phyloP scores from a whole-genome alignment of 192 early-diverging fungal species.

The Entomortierella parvispora region DNA sequence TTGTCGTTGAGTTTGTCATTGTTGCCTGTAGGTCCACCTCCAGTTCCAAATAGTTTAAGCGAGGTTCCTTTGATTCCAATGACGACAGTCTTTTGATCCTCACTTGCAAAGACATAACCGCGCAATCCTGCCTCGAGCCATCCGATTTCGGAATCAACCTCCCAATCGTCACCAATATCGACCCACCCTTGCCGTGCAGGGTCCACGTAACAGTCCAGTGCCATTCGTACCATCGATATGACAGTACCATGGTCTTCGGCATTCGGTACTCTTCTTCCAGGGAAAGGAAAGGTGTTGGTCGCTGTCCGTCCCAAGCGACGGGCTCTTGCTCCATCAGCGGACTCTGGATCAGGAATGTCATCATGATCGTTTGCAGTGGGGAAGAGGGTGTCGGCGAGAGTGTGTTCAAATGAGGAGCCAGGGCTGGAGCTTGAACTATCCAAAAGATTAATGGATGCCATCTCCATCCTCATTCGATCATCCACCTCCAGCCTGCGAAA shows the following conservation, averaged over 20 bases:
- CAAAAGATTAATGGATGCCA: conserved; percentile 9
- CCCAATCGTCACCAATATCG: conserved; percentile 71
- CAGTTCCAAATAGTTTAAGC: conserved; percentile 39
- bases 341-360: neutral
- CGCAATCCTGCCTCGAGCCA: conserved; percentile 76
- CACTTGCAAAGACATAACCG: conserved; percentile 86
- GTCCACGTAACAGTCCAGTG: conserved; percentile 82
- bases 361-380: conserved; percentile 1
- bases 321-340: neutral
- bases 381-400: conserved; percentile 11
- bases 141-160: conserved; percentile 57
- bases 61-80: conserved; percentile 89
- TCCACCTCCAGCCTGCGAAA: conserved; percentile 21
- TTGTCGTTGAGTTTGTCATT: conserved; percentile 88
- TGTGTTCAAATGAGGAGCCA: conserved; percentile 24
- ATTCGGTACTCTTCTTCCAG: conserved; percentile 67
- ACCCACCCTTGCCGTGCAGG: conserved; percentile 66
- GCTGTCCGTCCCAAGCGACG: too few relatives aligned
- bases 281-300: neutral
- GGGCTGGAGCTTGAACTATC: neutral
- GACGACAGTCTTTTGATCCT: conserved; percentile 70
- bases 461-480: conserved; percentile 7
- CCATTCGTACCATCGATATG: conserved; percentile 79
- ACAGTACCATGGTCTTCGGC: conserved; percentile 75
- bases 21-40: conserved; percentile 72